Evolutionary conservation across 176 grass and related monocot genomes (phyloP), one percentile per base, ranked within the genome.

Genomic region (Ampelocalamus luodianensis): DNA sequence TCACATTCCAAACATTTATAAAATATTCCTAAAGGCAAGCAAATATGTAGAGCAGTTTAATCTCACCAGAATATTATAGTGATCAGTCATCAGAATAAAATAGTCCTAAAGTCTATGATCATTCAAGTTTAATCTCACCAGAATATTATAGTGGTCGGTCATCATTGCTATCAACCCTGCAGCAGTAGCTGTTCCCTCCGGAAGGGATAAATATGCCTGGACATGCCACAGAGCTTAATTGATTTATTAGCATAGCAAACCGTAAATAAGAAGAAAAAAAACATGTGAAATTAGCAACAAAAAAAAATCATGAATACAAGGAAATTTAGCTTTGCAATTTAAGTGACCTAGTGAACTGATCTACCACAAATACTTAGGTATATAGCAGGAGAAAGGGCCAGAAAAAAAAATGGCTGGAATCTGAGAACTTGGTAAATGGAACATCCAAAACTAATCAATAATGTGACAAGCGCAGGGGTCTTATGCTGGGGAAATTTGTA

Each of bases 171-270:
- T 95, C 54, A 98, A 87, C 62, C 96, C 96, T 42, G 91, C 93
- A 46, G 86, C 91, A 79, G 96, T 98, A 75, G 96, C 91, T 37
- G 83, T 95, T 82, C 96, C 93, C 84, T 98, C 96, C 1, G 96
- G 83, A 76, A 98, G 96, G 38, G 96, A 98, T 84, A 98, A 86
- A 90, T 98, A 98, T 76, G 96, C 93, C 96, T 98, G 89, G 77
- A 88, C 80, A 89, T 86, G 68, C 49, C 82, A 37, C 40, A 81
- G 38, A 79, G 20, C 8, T 86, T 83, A 85, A 79, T 91, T 26
- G 79, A 77, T 78, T 76, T 78, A 68, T 38, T 59, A 75, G 26
- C 22, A 71, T 53, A 70, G 51, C n/a, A 51, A 71, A 76, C 20
- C 12, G 5, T 60, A 37, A 64, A 78, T 24, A 66, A 83, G 32